These are phyloP conservation scores for Globisporangium yorkense DNA, from an alignment of 352 stramenopile genomes.

Conservation along the genomic window DNA sequence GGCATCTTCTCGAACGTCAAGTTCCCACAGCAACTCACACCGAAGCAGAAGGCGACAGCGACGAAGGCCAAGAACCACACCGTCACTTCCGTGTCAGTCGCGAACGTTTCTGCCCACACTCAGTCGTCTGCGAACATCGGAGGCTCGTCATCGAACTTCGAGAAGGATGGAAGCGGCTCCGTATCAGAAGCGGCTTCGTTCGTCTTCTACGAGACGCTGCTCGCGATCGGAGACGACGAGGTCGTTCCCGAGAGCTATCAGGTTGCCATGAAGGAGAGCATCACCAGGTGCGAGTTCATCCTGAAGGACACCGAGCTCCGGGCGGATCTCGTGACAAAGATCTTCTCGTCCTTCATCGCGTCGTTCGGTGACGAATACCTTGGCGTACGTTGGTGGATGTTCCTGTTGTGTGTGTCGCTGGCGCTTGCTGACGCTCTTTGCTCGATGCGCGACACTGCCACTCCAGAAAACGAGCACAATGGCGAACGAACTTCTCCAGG, in stretches of 20 bases:
- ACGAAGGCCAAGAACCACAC: conserved; percentile 27
- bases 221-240: conserved; percentile 42
- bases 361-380: conserved; percentile 67
- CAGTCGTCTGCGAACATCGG: conserved; percentile 8
- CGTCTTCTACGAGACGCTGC: conserved; percentile 50
- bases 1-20: conserved; percentile 31
- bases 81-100: not conserved
- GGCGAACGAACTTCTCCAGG: conserved; percentile 57
- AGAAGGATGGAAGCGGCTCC: conserved; percentile 29
- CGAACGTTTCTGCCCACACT: conserved; percentile 1
- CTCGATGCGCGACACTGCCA: not conserved
- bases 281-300: conserved; percentile 54
- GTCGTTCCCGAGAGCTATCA: conserved; percentile 27
- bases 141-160: conserved; percentile 40
- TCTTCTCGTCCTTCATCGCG: conserved; percentile 53
- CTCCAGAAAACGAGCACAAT: conserved; percentile 51
- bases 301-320: conserved; percentile 62
- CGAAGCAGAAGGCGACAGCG: conserved; percentile 28
- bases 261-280: conserved; percentile 30
- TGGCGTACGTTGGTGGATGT: conserved; percentile 21
- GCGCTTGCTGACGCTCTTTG: not conserved
- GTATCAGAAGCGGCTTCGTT: conserved; percentile 22
- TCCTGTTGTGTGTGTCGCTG: not conserved
- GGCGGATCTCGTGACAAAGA: conserved; percentile 58
- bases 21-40: conserved; percentile 40